Percentiles rank a stretch among this genome's conserved stretches.
These are phyloP conservation scores for Prinsepia uniflora DNA, from an alignment of 306 rosid species.

Conservation along the genomic window DNA sequence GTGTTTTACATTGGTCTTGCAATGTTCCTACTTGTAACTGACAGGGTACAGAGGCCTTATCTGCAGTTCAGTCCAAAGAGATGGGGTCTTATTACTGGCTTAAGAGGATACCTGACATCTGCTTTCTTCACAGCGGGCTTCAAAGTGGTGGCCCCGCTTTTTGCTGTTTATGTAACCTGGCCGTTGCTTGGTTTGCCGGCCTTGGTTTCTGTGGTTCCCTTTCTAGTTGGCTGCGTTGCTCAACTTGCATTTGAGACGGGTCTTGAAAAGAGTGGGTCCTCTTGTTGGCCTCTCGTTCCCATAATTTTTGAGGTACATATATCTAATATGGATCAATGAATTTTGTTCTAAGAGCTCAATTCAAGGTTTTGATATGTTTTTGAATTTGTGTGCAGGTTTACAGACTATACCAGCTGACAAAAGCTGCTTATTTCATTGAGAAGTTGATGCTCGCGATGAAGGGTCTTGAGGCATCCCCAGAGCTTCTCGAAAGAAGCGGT, in stretches of 20 bases:
- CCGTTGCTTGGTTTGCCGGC: slow-evolving; percentile 54
- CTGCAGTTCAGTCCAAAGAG: slow-evolving; percentile 80
- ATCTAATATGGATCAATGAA: not conserved
- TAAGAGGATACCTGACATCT: slow-evolving; percentile 69
- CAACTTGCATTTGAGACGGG: slow-evolving; percentile 60
- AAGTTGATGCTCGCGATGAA: slow-evolving; percentile 53
- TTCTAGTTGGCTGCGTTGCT: slow-evolving; percentile 52
- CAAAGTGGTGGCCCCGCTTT: slow-evolving; percentile 60
- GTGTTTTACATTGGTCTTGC: slow-evolving; percentile 69
- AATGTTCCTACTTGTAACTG: slow-evolving; percentile 57
- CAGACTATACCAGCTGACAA: slow-evolving; percentile 74
- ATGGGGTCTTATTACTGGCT: slow-evolving; percentile 95
- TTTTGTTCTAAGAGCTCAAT: slow-evolving; percentile 4
- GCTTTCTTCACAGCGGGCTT: slow-evolving; percentile 61
- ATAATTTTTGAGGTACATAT: slow-evolving; percentile 65
- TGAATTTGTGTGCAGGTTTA: slow-evolving; percentile 49
- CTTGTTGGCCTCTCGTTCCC: slow-evolving; percentile 85
- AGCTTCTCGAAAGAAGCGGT: slow-evolving; percentile 53
- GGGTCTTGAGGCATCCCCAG: slow-evolving; percentile 49
- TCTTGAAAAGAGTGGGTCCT: slow-evolving; percentile 46
- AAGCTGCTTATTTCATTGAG: slow-evolving; percentile 62
- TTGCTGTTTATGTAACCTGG: slow-evolving; percentile 52
- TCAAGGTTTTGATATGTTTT: slow-evolving; percentile 6
- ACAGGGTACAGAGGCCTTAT: slow-evolving; percentile 83
- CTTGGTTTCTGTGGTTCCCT: slow-evolving; percentile 58